Evolutionary conservation across 495 filamentous ascomycete species (phyloP), one percentile per base, ranked within the genome.

Genomic region (Penicillium nucicola): DNA sequence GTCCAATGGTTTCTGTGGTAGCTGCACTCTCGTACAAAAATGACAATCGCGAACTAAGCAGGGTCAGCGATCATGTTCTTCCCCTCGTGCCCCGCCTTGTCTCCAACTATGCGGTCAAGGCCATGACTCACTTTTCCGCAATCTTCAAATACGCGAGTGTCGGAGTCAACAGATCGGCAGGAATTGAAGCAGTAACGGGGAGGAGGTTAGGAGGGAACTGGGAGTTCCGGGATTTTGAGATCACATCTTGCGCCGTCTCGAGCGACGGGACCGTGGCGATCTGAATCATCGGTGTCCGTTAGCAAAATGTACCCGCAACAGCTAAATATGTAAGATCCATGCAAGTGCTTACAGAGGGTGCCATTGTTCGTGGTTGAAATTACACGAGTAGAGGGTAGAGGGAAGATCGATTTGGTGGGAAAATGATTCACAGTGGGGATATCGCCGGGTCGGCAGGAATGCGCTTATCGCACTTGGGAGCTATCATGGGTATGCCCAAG

Each of bases 21-120:
- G 90, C 89, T 6, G 91, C 93, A 63, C 89, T 96, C 71, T 98
- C 93, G 65, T 95, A 95, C 31, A 97, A 80, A 65, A 97, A 97
- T 30, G 74, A 77, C 52, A 76, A 58, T 41, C 69, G 70, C 43
- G 74, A 77, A 20, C 74, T 77, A 50, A 43, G 50, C 30, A 14
- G 10, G 12, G 41, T 67, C 37, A 66, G 57, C 50, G 18, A 48
- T 31, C 35, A 33, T 34, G 47, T 28, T 49, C 28, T 50, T 31
- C 20, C 20, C 20, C 20, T 22, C 20, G 23, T 48, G 36, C 36
- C 28, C 45, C 44, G 25, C 38, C 45, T 44, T n/a, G 22, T 53
- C 39, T 53, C 34, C 42, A 15, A 42, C 28, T 48, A 31, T 34
- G 47, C 5, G 51, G 34, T n/a, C 10, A 15, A 17, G 7, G 35